These are phyloP conservation scores for Fusarium pseudonygamai DNA, from an alignment of 2,329 filamentous ascomycete genomes.

Conservation along the genomic window DNA sequence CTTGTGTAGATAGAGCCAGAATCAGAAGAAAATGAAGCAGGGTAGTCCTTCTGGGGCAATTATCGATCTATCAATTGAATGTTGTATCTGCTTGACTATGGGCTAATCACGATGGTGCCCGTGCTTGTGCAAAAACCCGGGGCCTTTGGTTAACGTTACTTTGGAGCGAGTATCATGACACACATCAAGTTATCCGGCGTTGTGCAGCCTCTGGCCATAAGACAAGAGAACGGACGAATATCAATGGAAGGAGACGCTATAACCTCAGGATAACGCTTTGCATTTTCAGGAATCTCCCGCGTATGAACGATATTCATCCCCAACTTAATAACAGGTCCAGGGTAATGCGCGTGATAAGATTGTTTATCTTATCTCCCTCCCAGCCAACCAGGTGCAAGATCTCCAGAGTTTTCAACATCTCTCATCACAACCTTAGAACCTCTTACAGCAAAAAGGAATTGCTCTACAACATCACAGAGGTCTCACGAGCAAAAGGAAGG, in stretches of 20 bases:
- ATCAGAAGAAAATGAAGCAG: no score
- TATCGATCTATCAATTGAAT: accelerated
- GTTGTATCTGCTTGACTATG: accelerated
- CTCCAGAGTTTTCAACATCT: background rate
- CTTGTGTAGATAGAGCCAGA: no score
- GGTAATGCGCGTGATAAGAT: background rate
- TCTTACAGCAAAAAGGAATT: background rate
- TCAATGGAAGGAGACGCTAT: accelerated
- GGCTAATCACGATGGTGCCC: accelerated
- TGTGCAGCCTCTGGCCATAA: background rate
- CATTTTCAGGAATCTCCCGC: accelerated
- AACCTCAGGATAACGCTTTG: no score
- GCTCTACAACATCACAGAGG: accelerated
- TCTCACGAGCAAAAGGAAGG: conserved; percentile 44
- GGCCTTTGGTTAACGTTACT: accelerated
- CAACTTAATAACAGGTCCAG: background rate
- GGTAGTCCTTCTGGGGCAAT: accelerated
- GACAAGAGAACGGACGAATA: accelerated
- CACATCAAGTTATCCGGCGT: no score
- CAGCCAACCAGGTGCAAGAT: background rate
- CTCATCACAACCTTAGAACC: background rate
- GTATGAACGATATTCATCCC: accelerated
- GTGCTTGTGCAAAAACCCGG: accelerated
- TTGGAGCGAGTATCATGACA: no score
- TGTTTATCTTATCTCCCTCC: background rate